Evolutionary conservation across 176 grass and related monocot species (phyloP), one percentile per base, ranked within the genome.

Genomic region (Eremochloa ophiuroides): DNA sequence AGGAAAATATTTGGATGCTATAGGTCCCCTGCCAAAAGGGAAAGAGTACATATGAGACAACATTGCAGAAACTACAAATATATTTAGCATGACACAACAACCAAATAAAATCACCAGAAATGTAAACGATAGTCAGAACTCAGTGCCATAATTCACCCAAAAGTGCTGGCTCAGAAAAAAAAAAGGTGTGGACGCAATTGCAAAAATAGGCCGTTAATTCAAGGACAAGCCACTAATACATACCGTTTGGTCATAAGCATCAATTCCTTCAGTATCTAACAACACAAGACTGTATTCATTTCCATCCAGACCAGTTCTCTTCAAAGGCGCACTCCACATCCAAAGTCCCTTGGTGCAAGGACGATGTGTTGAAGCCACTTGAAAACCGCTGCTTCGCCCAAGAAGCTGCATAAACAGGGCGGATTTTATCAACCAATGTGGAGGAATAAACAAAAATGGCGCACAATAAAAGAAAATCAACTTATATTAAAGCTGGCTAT

Each of bases 291-390:
- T 95, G 72, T 95, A 99, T 71, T 93, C 93, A 42, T 87, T 99
- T 70, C 96, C 96, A 81, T 99, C 96, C 58, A 95, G 85, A 69
- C 86, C 93, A 76, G 85, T 95, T 86, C 91, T 84, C 76, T 95
- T 99, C 83, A 99, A 82, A 70, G 96, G 96, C 0, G 80, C 29
- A 20, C 96, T 99, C 96, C 96, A 99, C 91, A 99, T 95, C 96
- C 96, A 99, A 74, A 99, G 93, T 40, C 96, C 96, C 80, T 99
- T 99, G n/a, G 96, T 99, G 83, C 96, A 99, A 25, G 96, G 93
- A 67, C 79, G 85, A 91, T 99, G 93, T 58, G 96, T 95, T 10
- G 96, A 90, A 42, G 96, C 96, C 78, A 99, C 96, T 88, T 99
- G 88, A 90, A 99, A 99, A 51, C 96, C 93, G 71, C 93, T 90